A percentile compares a stretch with the other conserved stretches of the same genome.
Conservation (phyloP, 768 basidiomycete species). For the Lactarius sanguifluus region DNA sequence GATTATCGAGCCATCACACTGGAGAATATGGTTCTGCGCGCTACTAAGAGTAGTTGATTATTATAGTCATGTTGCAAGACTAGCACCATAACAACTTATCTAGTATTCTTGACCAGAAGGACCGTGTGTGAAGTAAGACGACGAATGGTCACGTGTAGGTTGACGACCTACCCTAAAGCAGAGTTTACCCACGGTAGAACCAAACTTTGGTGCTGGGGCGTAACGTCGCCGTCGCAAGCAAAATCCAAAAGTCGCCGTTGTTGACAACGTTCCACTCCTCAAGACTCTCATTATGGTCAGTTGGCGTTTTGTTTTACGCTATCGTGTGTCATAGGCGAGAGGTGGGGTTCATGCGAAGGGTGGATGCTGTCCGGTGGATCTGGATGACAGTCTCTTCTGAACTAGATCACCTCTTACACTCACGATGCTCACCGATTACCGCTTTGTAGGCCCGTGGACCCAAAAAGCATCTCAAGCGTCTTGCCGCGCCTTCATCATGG, state of each 20-base stretch:
- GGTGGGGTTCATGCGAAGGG: conserved; percentile 25
- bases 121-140: not conserved
- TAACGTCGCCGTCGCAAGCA: conserved; percentile 17
- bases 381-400: conserved; percentile 34
- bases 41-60: conserved; percentile 33
- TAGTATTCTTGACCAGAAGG: not conserved
- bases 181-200: conserved; percentile 22
- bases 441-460: conserved; percentile 85
- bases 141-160: conserved; percentile 14
- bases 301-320: conserved; percentile 20
- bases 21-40: conserved; percentile 84
- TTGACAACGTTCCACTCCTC: conserved; percentile 37
- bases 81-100: not conserved
- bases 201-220: conserved; percentile 20
- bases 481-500: conserved; percentile 97
- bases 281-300: conserved; percentile 42
- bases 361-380: conserved; percentile 35
- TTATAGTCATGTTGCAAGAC: not conserved
- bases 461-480: conserved; percentile 98
- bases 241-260: conserved; percentile 34
- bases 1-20: conserved; percentile 77
- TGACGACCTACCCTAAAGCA: conserved; percentile 19
- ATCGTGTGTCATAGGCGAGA: conserved; percentile 4
- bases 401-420: conserved; percentile 17
- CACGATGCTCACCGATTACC: conserved; percentile 28